Evolutionary conservation across 106 monocot genomes (phyloP).

Genomic region (Dendrobium catenatum): DNA sequence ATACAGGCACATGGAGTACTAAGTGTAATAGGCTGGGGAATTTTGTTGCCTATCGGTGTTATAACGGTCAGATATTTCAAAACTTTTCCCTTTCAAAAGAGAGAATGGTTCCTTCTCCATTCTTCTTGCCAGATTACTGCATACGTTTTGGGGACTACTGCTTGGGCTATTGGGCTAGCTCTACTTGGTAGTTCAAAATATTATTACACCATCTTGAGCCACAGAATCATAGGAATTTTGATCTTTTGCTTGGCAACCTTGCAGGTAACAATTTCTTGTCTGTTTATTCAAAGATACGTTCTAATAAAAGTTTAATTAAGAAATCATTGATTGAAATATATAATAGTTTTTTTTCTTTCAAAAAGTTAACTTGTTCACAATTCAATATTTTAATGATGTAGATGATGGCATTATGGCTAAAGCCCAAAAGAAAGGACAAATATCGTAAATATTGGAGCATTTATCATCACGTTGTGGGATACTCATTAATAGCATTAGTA

Average conservation of each 20-base stretch:
- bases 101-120: slow-evolving; percentile 8
- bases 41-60: slow-evolving; percentile 13
- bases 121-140: neutral
- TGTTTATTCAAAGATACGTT: too few species aligned
- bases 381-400: neutral
- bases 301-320: too few species aligned
- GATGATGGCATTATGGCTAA: slow-evolving; percentile 28
- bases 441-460: slow-evolving; percentile 18
- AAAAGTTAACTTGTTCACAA: too few species aligned
- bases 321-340: too few species aligned
- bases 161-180: slow-evolving; percentile 20
- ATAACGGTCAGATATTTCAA: slow-evolving; percentile 13
- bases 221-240: slow-evolving; percentile 19
- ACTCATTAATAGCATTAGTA: slow-evolving; percentile 8
- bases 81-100: neutral
- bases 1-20: slow-evolving; percentile 21
- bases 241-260: slow-evolving; percentile 19
- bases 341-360: too few species aligned
- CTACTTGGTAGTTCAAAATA: neutral
- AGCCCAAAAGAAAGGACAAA: slow-evolving; percentile 4
- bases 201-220: neutral
- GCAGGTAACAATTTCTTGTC: slow-evolving; percentile 6
- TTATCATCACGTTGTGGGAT: slow-evolving; percentile 25
- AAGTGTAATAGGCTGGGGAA: slow-evolving; percentile 23
- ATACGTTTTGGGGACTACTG: slow-evolving; percentile 8